Conservation (phyloP, 2,329 filamentous ascomycete species). For the Penicillium olsonii region DNA sequence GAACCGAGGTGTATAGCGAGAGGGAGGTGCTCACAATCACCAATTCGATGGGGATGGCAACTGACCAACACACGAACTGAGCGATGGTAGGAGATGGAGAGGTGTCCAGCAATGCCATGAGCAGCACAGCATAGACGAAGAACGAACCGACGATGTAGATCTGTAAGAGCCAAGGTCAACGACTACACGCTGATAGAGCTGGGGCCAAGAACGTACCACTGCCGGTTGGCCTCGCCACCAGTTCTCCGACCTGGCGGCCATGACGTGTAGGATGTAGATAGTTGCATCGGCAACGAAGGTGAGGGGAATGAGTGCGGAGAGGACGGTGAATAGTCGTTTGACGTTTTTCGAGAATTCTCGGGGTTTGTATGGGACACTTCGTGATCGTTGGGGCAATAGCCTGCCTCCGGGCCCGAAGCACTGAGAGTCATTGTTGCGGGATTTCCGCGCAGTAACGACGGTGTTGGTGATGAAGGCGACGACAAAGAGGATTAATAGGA, state of each 20-base stretch:
- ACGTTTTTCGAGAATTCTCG: slow-evolving; percentile 65
- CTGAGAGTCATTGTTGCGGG: slow-evolving; percentile 49
- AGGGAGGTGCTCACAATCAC: slow-evolving; percentile 70
- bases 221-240: slow-evolving; percentile 83
- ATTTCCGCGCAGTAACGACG: slow-evolving; percentile 55
- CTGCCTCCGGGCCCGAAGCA: slow-evolving; percentile 83
- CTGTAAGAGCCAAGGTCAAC: slow-evolving; percentile 48
- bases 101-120: slow-evolving; percentile 84
- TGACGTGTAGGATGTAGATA: slow-evolving; percentile 72
- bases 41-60: slow-evolving; percentile 72
- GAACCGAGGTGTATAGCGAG: slow-evolving; percentile 66
- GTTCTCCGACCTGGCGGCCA: slow-evolving; percentile 62
- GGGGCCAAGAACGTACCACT: slow-evolving; percentile 59
- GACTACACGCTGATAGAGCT: background rate
- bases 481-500: slow-evolving; percentile 66
- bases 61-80: slow-evolving; percentile 77
- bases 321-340: slow-evolving; percentile 73
- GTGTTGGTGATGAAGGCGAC: slow-evolving; percentile 63
- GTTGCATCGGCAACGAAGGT: slow-evolving; percentile 75
- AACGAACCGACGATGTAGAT: slow-evolving; percentile 82
- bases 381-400: slow-evolving; percentile 70
- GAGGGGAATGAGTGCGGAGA: slow-evolving; percentile 69
- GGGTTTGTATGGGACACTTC: slow-evolving; percentile 51
- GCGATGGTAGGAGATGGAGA: slow-evolving; percentile 76
- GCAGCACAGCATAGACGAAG: slow-evolving; percentile 82